Base-by-base conservation (phyloP, 495 filamentous ascomycete species). In the Xylaria palmicola region DNA sequence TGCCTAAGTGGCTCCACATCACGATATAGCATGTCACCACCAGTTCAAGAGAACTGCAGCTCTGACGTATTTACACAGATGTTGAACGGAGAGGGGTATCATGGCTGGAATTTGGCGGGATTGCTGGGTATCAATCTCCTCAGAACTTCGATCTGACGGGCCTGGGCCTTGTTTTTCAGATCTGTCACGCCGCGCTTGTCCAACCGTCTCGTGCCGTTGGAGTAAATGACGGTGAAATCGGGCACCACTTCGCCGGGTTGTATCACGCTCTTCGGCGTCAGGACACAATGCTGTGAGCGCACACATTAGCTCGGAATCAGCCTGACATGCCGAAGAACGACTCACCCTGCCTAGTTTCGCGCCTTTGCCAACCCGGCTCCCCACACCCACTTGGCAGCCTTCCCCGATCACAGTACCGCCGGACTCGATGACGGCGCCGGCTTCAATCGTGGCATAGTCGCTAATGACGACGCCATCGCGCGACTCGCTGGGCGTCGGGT, bases 151-250 rank as follows among this genome's bases (percentile, higher is more conserved):
- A 89, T 80, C 65, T 90, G 86, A 59, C 81, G 77, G 59, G 79
- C 77, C 57, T 85, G 78, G 44, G 78, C 78, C 68, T 82, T 84
- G 59, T 79, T 73, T 69, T 80, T 83, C 47, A 84, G 62, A 12
- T 82, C 79, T 43, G 79, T 74, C 27, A 83, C 74, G 24, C 82
- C 83, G 24, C 82, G 80, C 56, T 66, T 76, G 63, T 90, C 86
- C 8, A 77, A 62, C 51, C 88, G 75, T 58, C 85, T 72, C 65
- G 81, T 69, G 17, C 81, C 82, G 48, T 81, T 79, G 0, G 86
- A 86, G 67, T 83, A 90, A 8, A 91, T 68, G 6, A 91, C 86
- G 0, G 86, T 90, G 60, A 79, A 83, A 61, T 90, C 88, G 0
- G 83, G 81, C 3, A 92, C 37, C 17, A 77, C 68, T 52, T 86